Evolutionary conservation across 2,329 filamentous ascomycete genomes (phyloP), one percentile per base, ranked within the genome.

Genomic region (Apiospora malaysiana): DNA sequence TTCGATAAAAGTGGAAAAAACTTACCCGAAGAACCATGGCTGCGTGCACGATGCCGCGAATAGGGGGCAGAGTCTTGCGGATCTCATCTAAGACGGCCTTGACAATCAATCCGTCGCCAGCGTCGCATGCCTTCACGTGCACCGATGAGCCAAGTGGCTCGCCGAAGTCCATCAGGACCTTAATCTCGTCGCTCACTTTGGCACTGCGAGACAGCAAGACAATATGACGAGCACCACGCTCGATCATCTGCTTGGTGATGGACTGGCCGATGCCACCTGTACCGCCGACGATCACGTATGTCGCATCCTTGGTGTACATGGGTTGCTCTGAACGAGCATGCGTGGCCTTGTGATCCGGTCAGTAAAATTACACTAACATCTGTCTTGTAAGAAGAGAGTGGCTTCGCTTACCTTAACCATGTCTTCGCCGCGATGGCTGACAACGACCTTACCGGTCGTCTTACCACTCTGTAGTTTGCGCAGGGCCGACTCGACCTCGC

Each of bases 181-280:
- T 81, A 45, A 85, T 78, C 49, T 83, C 82, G 7, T 79, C 79
- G 0, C 80, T 82, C 23, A 74, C 70, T 27, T 77, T 75, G 14
- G 79, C 79, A 16, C 76, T 75, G 32, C 75, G 74, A 47, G 86
- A 88, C 18, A 88, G 78, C 2, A 88, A 81, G 0, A 86, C 81
- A 23, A 89, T 77, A 70, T 84, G 81, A 8, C 81, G 79, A 10
- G 86, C 87, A 1, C 86, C 87, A n/a, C 82, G 82, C 49, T 79
- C 77, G 3, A 84, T 80, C 84, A 88, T 86, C 81, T 84, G 84
- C 10, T 80, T 81, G 9, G 85, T 78, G 75, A 88, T 83, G 68
- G 83, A 85, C 63, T 84, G 81, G 8, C 86, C 86, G 10, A 88
- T 79, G n/a, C 85, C 86, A 46, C 86, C 86, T 0, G 85, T 85